A percentile compares a stretch with the other conserved stretches of the same genome.
phyloP scores from a whole-genome alignment of 2,329 filamentous ascomycete species.

The Plectosphaerella cucumerina region DNA sequence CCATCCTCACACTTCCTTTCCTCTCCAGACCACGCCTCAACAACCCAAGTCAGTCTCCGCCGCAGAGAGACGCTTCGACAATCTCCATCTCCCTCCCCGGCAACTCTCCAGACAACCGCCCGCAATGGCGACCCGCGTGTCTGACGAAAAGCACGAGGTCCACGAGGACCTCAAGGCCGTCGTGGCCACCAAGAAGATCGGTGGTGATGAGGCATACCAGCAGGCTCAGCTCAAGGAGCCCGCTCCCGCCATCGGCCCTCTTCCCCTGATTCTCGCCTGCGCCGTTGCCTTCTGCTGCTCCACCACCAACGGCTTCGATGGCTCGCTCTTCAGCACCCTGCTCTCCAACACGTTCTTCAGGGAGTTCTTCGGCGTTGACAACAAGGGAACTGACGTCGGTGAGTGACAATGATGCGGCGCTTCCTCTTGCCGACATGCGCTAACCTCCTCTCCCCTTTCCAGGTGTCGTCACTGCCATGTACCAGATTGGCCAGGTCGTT shows the following conservation, averaged over 20 bases:
- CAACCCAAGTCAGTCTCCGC: too few relatives aligned
- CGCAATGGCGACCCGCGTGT: too few relatives aligned
- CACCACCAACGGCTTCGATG: constrained; percentile 35
- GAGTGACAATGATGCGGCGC: constrained; percentile 8
- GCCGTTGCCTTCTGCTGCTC: constrained; percentile 23
- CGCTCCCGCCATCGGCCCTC: constrained; percentile 13
- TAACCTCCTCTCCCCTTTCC: too few relatives aligned
- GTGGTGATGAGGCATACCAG: constrained; percentile 14
- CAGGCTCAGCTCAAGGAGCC: constrained; percentile 24
- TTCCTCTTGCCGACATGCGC: too few relatives aligned
- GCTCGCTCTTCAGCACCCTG: constrained; percentile 47
- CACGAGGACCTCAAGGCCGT: neutral
- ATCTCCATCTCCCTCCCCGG: too few relatives aligned
- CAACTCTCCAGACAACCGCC: too few relatives aligned
- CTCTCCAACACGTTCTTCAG: constrained; percentile 50
- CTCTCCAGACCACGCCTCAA: too few relatives aligned
- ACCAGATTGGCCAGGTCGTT: constrained; percentile 45
- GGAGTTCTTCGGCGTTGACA: constrained; percentile 40
- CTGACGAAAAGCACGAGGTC: too few relatives aligned
- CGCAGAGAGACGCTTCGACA: too few relatives aligned
- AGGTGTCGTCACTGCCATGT: constrained; percentile 35
- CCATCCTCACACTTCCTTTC: too few relatives aligned
- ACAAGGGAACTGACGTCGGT: constrained; percentile 46
- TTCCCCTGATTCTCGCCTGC: constrained; percentile 16
- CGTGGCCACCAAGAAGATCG: constrained; percentile 2